Evolutionary conservation across 495 filamentous ascomycete species (phyloP), one percentile per base, ranked within the genome.

Genomic region (Pyrenula massariospora): DNA sequence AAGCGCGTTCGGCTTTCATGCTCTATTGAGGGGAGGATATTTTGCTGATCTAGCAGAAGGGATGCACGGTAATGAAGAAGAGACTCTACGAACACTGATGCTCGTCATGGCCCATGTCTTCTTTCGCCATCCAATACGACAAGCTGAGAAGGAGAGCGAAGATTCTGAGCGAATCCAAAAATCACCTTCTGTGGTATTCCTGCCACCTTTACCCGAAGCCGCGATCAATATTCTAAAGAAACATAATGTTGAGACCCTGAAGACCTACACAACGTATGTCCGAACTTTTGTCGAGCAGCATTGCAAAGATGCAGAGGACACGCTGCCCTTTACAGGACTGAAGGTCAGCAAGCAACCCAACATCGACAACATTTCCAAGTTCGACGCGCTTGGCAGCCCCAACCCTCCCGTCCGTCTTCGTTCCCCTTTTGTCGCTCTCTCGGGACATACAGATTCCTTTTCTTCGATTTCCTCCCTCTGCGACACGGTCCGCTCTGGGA

Each of bases 1-100:
- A 58, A 80, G 80, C 0, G 78, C 77, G 25, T 91, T 89, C 59
- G 83, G 85, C 0, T 85, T 91, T 65, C 86, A 91, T 60, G 79
- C 85, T 1, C 73, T 91, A 1, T 66, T 91, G 3, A 81, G 76
- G 54, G 75, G 70, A 21, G 85, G 84, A 0, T 87, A 85, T 60
- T 86, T 91, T 63, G 80, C 86, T 59, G 61, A 68, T 2, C 61
- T 90, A 0, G 86, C 84, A 58, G 69, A 72, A 1, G 65, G 77
- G 11, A 69, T 86, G 21, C 55, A 71, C 20, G 23, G 58, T 2
- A 63, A 61, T 1, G 63, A 71, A 2, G 60, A 73, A 2, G 48
- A 57, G 3, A 76, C 74, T 0, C 53, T 81, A 2, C 68, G 67
- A 2, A 66, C 64, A 1, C 60, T 91, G 47, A 82, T 89, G 70